Conservation (phyloP, 148 eudicot genomes). For the Vaccinium vitisidaea region DNA sequence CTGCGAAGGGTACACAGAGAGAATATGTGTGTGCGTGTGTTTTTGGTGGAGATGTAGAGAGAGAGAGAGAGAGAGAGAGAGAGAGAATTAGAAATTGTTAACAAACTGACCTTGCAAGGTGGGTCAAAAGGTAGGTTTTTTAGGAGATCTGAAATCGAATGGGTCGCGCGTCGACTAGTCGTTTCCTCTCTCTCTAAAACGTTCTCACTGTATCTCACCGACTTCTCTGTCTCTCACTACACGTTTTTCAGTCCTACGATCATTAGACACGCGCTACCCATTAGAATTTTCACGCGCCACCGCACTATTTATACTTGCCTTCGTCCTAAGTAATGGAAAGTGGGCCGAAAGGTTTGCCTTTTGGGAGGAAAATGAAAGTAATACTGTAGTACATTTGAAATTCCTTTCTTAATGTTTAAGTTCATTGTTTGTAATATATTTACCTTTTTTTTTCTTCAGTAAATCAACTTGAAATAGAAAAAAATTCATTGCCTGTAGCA, state of each 20-base stretch:
- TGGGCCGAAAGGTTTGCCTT: not conserved
- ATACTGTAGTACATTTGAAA: too few relatives aligned
- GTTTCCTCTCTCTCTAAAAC: not conserved
- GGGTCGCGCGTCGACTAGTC: conserved; percentile 13
- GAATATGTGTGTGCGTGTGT: not conserved
- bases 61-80: conserved; percentile 17
- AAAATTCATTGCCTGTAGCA: too few relatives aligned
- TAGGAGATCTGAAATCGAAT: conserved; percentile 21
- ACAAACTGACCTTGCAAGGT: conserved; percentile 17
- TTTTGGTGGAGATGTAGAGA: conserved; percentile 6
- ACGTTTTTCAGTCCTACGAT: not conserved
- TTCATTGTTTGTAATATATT: too few relatives aligned
- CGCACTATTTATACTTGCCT: not conserved
- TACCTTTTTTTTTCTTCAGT: too few relatives aligned
- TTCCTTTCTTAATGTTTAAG: too few relatives aligned
- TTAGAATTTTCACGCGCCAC: not conserved
- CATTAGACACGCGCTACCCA: not conserved
- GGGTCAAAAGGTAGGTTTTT: conserved; percentile 27
- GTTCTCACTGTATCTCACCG: not conserved
- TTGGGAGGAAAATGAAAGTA: not conserved
- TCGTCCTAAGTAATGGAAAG: not conserved
- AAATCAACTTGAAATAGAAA: too few relatives aligned
- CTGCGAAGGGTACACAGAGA: not conserved
- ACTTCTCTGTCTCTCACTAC: not conserved
- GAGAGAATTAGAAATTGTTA: not conserved